These are phyloP conservation scores for Jaenimonas drosophilae DNA, from an alignment of 208 protist genomes.

Conservation along the genomic window DNA sequence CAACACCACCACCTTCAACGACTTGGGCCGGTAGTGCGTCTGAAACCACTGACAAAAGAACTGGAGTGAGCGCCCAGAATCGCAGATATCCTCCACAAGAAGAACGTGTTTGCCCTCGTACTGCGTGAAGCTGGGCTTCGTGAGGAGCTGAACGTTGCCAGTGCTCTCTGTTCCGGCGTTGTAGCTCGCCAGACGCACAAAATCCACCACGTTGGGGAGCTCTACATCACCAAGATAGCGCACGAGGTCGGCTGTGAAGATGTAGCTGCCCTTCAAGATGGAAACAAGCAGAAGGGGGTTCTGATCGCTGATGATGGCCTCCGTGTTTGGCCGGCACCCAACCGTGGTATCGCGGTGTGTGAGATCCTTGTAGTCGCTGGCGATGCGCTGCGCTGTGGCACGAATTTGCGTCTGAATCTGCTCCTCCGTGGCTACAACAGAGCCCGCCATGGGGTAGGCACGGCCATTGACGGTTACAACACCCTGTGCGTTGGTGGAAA, in stretches of 20 bases:
- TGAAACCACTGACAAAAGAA: conserved; percentile 42
- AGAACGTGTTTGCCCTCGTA: conserved; percentile 76
- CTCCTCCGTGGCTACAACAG: conserved; percentile 60
- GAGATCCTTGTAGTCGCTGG: conserved; percentile 47
- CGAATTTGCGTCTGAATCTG: conserved; percentile 49
- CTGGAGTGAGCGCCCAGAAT: conserved; percentile 69
- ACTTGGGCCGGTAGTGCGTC: conserved; percentile 33
- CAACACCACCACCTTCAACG: conserved; percentile 60
- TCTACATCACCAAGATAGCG: conserved; percentile 61
- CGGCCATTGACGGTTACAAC: conserved; percentile 56
- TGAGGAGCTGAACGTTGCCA: conserved; percentile 43
- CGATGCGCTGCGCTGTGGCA: conserved; percentile 39
- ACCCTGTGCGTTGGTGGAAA: conserved; percentile 23
- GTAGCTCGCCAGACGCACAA: conserved; percentile 77
- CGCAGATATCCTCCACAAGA: conserved; percentile 85
- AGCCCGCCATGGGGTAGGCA: conserved; percentile 71
- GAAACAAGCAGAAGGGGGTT: conserved; percentile 83
- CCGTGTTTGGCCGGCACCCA: background rate
- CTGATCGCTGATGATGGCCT: conserved; percentile 50
- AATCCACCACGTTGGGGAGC: conserved; percentile 76
- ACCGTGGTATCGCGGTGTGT: conserved; percentile 31
- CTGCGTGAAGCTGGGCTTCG: conserved; percentile 42
- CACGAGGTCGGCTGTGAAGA: conserved; percentile 86
- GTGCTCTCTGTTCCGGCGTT: conserved; percentile 46
- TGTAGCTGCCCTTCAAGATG: conserved; percentile 87